Conservation (phyloP, 73 alveolate species). For the Uronychia binucleata region DNA sequence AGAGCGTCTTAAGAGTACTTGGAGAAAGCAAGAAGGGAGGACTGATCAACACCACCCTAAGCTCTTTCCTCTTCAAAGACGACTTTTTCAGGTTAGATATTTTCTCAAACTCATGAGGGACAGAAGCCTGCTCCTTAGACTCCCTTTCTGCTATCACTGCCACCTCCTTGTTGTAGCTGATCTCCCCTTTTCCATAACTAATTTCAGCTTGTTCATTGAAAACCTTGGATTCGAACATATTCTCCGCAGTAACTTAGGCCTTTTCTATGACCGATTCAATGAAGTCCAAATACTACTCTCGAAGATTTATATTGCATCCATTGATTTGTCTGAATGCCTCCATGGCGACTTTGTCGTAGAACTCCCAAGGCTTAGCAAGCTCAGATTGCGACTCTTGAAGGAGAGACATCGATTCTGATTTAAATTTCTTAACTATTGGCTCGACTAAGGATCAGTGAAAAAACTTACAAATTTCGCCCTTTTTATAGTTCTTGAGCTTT, state of each 20-base stretch:
- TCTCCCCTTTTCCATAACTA: background rate
- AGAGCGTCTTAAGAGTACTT: background rate
- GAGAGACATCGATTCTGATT: slow-evolving; percentile 63
- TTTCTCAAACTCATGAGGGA: background rate
- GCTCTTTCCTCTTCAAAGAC: background rate
- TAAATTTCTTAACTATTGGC: slow-evolving; percentile 19
- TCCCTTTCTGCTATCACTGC: background rate
- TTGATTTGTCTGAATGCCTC: background rate
- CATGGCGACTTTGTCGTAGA: background rate
- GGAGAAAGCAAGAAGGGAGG: background rate
- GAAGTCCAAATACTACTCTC: slow-evolving; percentile 47
- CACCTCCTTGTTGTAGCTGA: background rate
- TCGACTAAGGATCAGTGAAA: slow-evolving; percentile 40
- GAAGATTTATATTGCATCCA: slow-evolving; percentile 46
- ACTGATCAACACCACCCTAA: background rate
- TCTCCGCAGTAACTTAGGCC: slow-evolving; percentile 43
- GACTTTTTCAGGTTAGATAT: background rate
- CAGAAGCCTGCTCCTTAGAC: background rate
- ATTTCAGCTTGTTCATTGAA: background rate
- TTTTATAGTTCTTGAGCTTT: slow-evolving; percentile 66
- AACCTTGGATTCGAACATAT: slow-evolving; percentile 55
- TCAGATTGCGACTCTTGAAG: slow-evolving; percentile 29
- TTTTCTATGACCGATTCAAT: slow-evolving; percentile 47
- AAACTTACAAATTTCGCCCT: slow-evolving; percentile 13
- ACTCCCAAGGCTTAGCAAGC: background rate